Base-by-base conservation (phyloP, 352 stramenopile species). In the Globisporangium echinulatum region DNA sequence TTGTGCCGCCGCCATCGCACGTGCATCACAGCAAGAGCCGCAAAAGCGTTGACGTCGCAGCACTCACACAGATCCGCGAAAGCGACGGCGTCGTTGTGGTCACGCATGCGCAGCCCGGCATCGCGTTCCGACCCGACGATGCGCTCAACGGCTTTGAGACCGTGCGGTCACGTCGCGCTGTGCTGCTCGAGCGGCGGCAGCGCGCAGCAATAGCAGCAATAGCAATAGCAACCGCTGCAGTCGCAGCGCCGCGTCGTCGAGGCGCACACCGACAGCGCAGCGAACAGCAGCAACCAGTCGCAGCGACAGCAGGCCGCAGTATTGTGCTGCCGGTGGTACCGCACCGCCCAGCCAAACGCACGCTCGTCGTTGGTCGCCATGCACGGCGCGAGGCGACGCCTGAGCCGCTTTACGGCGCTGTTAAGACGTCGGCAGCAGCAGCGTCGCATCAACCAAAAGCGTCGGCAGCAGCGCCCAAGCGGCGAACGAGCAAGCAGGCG, bases 111-210 rank as follows among this genome's bases (percentile, higher is more conserved):
- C 64, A 62, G 8, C 42, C 62, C 57, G 64, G 56, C 2, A 62
- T 61, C 13, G 56, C 59, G 43, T 61, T 58, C 42, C 7, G 46
- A 15, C 43, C 39, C 33, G 57, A 61, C 7, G 62, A 66, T 53
- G 8, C 62, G 8, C 33, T 37, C 6, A 50, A 58, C 13, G 33
- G 17, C 5, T 79, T 79, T 39, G 63, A 64, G 42, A 77, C 63
- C 42, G 71, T 79, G 40, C 65, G 65, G 8, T 79, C 71, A 7
- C 58, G 69, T 46, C 49, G 69, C 58, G 52, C 63, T 14, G 42
- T 75, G 7, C 36, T 73, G 38, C 49, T 67, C 15, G 71, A 76
- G 19, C 71, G 69, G 48, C 56, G 37, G 33, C 52, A 39, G 5
- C 56, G 52, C 54, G 59, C 59, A 55, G 50, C 46, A 13, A 14